Conservation (phyloP, 2,329 filamentous ascomycete species). For the Penicillium expansum region DNA sequence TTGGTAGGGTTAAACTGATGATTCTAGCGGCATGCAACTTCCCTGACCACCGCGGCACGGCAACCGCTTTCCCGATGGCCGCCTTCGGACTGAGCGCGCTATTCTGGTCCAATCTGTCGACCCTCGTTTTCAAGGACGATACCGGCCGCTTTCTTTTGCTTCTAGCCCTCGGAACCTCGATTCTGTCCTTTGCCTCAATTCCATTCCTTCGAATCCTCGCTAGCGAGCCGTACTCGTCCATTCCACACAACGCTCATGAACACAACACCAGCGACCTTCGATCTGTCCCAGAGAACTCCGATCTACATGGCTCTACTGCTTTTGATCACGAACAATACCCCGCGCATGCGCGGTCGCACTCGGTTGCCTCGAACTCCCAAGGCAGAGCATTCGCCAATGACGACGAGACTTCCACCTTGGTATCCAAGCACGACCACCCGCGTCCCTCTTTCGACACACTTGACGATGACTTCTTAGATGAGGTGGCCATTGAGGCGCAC, state of each 20-base stretch:
- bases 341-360: slow-evolving; percentile 32
- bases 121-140: slow-evolving; percentile 75
- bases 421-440: slow-evolving; percentile 60
- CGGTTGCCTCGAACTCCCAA: slow-evolving; percentile 28
- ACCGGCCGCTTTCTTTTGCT: slow-evolving; percentile 78
- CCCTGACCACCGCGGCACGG: slow-evolving; percentile 85
- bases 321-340: slow-evolving; percentile 28
- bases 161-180: slow-evolving; percentile 74
- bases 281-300: slow-evolving; percentile 33
- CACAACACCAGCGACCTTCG: slow-evolving; percentile 33
- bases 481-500: slow-evolving; percentile 67
- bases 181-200: slow-evolving; percentile 71
- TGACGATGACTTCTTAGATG: slow-evolving; percentile 53
- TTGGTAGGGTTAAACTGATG: slow-evolving; percentile 10
- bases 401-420: slow-evolving; percentile 77
- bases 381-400: slow-evolving; percentile 35
- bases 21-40: slow-evolving; percentile 77
- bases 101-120: slow-evolving; percentile 83
- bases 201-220: slow-evolving; percentile 78
- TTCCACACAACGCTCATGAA: slow-evolving; percentile 35
- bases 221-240: slow-evolving; percentile 44
- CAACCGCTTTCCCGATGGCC: slow-evolving; percentile 87
- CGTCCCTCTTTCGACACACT: slow-evolving; percentile 52
- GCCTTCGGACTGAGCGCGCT: slow-evolving; percentile 94
- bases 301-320: slow-evolving; percentile 35